Conservation (phyloP, 75 land plant genomes). For the Pinus tabuliformis region DNA sequence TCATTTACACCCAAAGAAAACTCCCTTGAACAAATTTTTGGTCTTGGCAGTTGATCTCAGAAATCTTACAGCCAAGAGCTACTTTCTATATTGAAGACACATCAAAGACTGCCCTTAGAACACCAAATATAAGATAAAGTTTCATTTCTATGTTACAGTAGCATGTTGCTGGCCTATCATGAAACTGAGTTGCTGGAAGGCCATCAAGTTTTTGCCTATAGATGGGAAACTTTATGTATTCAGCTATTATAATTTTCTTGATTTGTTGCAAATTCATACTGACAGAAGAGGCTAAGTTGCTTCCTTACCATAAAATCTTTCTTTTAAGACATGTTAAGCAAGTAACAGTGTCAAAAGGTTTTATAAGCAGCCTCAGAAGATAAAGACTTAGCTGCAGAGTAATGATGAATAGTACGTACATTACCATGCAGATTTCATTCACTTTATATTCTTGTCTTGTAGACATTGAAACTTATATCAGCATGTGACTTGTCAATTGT, state of each 20-base stretch:
- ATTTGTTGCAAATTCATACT: too few relatives aligned
- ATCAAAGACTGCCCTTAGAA: too few relatives aligned
- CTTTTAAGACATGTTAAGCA: not conserved
- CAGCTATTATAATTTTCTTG: too few relatives aligned
- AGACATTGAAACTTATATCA: not conserved
- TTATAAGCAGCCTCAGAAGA: not conserved
- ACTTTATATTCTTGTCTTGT: too few relatives aligned
- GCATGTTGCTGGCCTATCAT: conserved; percentile 6
- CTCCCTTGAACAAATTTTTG: too few relatives aligned
- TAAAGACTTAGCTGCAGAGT: not conserved
- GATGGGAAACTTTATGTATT: too few relatives aligned
- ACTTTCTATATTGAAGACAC: too few relatives aligned
- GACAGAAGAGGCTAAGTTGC: not conserved
- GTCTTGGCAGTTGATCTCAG: too few relatives aligned
- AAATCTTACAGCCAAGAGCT: too few relatives aligned
- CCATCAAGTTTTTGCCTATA: not conserved
- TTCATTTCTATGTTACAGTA: not conserved
- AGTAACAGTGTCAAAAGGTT: not conserved
- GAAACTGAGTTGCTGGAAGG: not conserved
- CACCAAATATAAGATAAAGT: not conserved
- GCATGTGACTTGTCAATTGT: not conserved
- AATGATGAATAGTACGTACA: not conserved
- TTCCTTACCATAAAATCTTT: not conserved
- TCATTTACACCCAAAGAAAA: too few relatives aligned
- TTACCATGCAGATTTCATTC: not conserved